A percentile compares a stretch with the other conserved stretches of the same genome.
Conservation (phyloP, 2,329 filamentous ascomycete species). For the Phyllosticta ampelicida region DNA sequence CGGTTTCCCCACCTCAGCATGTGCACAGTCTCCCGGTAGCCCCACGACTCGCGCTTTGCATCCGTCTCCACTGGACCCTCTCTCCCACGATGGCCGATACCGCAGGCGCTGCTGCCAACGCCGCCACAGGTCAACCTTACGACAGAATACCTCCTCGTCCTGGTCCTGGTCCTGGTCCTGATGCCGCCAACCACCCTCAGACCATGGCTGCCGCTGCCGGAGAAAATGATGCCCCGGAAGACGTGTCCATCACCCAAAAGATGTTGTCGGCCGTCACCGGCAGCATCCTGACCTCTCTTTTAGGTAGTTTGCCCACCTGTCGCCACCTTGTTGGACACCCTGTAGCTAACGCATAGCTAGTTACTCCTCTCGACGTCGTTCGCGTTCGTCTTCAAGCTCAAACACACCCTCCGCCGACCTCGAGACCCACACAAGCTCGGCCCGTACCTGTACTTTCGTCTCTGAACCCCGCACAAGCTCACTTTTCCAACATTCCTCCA, state of each 20-base stretch:
- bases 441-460: constrained; percentile 26
- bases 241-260: constrained; percentile 76
- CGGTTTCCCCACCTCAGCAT: not conserved
- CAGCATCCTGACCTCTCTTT: constrained; percentile 76
- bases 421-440: constrained; percentile 31
- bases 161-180: not conserved
- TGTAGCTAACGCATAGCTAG: constrained; percentile 36
- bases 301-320: constrained; percentile 50
- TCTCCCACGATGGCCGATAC: constrained; percentile 10
- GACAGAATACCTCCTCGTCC: constrained; percentile 23
- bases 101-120: constrained; percentile 4
- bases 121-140: constrained; percentile 21
- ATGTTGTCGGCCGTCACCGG: constrained; percentile 92
- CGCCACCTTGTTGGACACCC: not conserved
- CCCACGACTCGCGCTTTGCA: not conserved
- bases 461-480: constrained; percentile 21
- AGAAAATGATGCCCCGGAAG: constrained; percentile 30
- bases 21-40: constrained; percentile 2
- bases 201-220: constrained; percentile 22
- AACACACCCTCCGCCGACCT: constrained; percentile 37
- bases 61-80: not conserved
- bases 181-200: not conserved
- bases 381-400: constrained; percentile 91
- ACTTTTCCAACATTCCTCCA: constrained; percentile 60
- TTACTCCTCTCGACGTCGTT: constrained; percentile 93